Percentiles rank a stretch among this genome's conserved stretches.
Evolutionary conservation across 176 grass and related monocot species (phyloP).

Genomic region (Tillandsia fasciculata): DNA sequence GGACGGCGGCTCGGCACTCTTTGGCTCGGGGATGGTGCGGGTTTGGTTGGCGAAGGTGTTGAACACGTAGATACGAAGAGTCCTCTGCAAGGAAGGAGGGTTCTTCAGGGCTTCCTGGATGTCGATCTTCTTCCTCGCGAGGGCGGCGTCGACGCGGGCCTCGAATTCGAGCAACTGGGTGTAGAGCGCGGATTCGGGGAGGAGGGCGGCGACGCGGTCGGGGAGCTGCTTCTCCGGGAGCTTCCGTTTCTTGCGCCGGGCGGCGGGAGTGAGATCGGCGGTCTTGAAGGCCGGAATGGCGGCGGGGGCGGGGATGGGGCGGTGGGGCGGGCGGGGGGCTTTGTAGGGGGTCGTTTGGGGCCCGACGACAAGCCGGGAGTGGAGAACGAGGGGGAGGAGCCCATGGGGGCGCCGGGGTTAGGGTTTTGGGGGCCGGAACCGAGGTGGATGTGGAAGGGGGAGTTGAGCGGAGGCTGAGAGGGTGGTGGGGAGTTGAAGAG

Average conservation of each 20-base stretch:
- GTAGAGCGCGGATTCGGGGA: conserved; percentile 85
- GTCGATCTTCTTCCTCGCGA: conserved; percentile 80
- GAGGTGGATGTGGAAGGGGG: conserved; percentile 90
- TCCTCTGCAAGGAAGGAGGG: conserved; percentile 77
- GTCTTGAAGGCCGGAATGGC: conserved; percentile 26
- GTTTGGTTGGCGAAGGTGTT: conserved; percentile 91
- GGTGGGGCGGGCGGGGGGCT: conserved; percentile 38
- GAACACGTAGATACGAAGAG: conserved; percentile 87
- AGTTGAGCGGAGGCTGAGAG: conserved; percentile 37
- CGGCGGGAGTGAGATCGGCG: conserved; percentile 59
- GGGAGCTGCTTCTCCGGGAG: conserved; percentile 90
- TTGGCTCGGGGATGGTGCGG: conserved; percentile 38
- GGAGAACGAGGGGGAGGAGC: conserved; percentile 16
- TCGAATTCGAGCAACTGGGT: conserved; percentile 97
- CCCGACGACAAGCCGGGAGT: conserved; percentile 17
- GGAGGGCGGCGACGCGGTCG: conserved; percentile 67
- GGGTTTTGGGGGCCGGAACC: conserved; percentile 9
- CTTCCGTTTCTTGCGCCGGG: conserved; percentile 84
- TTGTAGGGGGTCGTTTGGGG: conserved; percentile 63
- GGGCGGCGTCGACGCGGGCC: conserved; percentile 67
- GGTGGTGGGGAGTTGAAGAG: conserved; percentile 53
- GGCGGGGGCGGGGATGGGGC: conserved; percentile 18
- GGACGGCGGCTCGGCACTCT: conserved; percentile 54
- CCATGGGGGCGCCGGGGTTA: conserved; percentile 24
- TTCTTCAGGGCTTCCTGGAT: conserved; percentile 79